A percentile compares a stretch with the other conserved stretches of the same genome.
phyloP scores from a whole-genome alignment of 176 grass and related monocot genomes.

The Aechmea fasciata region DNA sequence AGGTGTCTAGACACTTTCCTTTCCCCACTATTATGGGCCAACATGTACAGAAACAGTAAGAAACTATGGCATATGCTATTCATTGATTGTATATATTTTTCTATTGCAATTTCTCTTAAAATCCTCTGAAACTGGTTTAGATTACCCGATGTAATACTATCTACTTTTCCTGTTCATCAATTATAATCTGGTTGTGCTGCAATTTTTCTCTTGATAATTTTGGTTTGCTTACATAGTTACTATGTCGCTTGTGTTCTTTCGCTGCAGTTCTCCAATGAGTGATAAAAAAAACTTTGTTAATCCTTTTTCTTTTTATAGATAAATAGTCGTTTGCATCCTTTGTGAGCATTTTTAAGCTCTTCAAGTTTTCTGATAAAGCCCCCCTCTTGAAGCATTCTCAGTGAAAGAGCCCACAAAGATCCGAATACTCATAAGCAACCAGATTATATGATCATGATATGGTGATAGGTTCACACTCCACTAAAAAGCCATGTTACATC shows the following conservation, averaged over 20 bases:
- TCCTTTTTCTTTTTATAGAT: too few species aligned
- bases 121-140: background rate
- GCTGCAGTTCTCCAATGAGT: too few species aligned
- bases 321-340: too few species aligned
- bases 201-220: background rate
- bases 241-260: background rate
- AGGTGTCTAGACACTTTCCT: too few species aligned
- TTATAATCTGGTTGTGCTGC: background rate
- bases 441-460: conserved; percentile 1
- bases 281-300: too few species aligned
- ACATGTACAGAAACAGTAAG: background rate
- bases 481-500: too few species aligned
- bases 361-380: background rate
- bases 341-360: background rate
- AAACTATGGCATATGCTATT: background rate
- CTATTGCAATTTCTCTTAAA: background rate
- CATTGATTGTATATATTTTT: background rate
- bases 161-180: background rate
- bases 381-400: background rate
- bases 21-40: background rate
- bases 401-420: background rate
- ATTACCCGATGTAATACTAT: background rate
- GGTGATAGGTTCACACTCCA: background rate
- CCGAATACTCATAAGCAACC: background rate
- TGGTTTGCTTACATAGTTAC: background rate